phyloP scores from a whole-genome alignment of 1,139 yeast species.

The Eremothecium gossypii region DNA sequence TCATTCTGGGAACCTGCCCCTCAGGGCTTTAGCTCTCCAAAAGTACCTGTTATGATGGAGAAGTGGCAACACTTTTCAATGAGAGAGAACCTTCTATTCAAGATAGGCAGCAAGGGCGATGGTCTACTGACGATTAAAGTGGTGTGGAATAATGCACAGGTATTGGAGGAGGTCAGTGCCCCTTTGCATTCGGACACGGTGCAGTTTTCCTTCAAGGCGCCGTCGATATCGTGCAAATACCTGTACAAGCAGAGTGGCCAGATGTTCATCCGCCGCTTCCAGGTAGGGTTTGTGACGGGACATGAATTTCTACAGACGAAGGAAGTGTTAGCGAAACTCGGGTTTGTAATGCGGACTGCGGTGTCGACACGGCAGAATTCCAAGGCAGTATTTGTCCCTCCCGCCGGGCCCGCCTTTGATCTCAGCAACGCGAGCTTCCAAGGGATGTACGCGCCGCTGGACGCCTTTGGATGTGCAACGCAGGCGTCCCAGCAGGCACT shows the following conservation, averaged over 20 bases:
- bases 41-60: conserved; percentile 10
- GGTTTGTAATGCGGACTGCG: conserved; percentile 12
- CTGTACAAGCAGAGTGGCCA: conserved; percentile 7
- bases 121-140: conserved; percentile 6
- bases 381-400: background rate
- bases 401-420: background rate
- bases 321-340: conserved; percentile 9
- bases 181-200: conserved; percentile 5
- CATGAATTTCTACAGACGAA: conserved; percentile 13
- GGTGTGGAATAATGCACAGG: conserved; percentile 7
- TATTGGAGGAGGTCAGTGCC: conserved; percentile 7
- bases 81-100: conserved; percentile 5
- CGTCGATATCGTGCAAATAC: conserved; percentile 24
- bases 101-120: conserved; percentile 4
- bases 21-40: conserved; percentile 14
- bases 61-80: conserved; percentile 18
- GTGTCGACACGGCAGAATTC: conserved; percentile 4
- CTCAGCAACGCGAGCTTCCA: background rate
- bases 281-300: conserved; percentile 14
- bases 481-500: background rate
- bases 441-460: background rate
- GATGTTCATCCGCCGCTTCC: conserved; percentile 17
- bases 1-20: conserved; percentile 16
- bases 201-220: conserved; percentile 20
- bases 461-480: background rate